A percentile compares a stretch with the other conserved stretches of the same genome.
Conservation (phyloP, 257 asterid species). For the Plantago ovata region DNA sequence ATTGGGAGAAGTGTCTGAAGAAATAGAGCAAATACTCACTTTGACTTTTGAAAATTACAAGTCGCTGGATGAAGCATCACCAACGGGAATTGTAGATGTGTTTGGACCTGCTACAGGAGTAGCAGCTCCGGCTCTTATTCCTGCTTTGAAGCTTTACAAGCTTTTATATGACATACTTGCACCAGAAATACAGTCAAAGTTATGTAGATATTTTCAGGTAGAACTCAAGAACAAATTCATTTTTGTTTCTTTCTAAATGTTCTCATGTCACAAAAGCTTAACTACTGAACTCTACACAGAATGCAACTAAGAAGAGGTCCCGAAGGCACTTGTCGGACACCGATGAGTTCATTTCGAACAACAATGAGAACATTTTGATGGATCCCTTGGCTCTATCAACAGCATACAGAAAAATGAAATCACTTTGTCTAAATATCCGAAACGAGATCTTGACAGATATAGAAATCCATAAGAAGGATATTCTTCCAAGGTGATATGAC, state of each 20-base stretch:
- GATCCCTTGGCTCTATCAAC: slow-evolving; percentile 75
- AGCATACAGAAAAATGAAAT: slow-evolving; percentile 74
- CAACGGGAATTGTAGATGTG: slow-evolving; percentile 61
- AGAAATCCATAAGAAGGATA: slow-evolving; percentile 65
- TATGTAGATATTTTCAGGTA: slow-evolving; percentile 94
- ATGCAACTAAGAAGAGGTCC: slow-evolving; percentile 86
- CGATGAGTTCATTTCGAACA: slow-evolving; percentile 68
- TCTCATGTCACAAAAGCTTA: slow-evolving; percentile 13
- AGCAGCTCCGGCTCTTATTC: slow-evolving; percentile 80
- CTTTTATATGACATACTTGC: slow-evolving; percentile 72
- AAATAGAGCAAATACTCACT: slow-evolving; percentile 66
- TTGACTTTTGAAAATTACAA: slow-evolving; percentile 81
- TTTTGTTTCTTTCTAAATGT: slow-evolving; percentile 8
- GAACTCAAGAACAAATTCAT: slow-evolving; percentile 5
- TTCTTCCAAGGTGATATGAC: slow-evolving; percentile 69
- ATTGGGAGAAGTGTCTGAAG: slow-evolving; percentile 80
- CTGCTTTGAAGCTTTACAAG: slow-evolving; percentile 80
- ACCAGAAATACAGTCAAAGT: slow-evolving; percentile 75
- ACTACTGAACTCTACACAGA: slow-evolving; percentile 38
- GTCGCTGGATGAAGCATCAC: slow-evolving; percentile 73
- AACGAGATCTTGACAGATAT: slow-evolving; percentile 81
- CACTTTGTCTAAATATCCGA: slow-evolving; percentile 56
- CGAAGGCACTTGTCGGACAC: slow-evolving; percentile 78
- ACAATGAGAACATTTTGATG: slow-evolving; percentile 53
- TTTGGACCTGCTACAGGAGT: slow-evolving; percentile 67